Conservation (phyloP, 257 asterid genomes). For the Avicennia marina region DNA sequence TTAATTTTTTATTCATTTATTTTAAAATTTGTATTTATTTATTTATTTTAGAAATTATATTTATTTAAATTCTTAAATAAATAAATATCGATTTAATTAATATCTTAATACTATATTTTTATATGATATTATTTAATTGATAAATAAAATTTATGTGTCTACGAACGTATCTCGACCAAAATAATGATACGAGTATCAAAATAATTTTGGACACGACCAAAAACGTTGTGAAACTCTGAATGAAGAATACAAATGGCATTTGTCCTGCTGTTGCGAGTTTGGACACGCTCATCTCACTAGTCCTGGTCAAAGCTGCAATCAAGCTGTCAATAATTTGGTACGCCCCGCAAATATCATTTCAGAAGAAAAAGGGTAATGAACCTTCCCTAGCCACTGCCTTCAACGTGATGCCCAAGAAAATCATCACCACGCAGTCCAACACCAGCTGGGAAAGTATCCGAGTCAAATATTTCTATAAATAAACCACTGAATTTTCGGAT, state of each 20-base stretch:
- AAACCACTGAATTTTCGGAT: neutral
- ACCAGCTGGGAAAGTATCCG: neutral
- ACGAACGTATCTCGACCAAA: no score
- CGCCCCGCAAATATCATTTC: no score
- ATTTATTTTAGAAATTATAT: no score
- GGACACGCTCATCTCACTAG: neutral
- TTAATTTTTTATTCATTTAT: no score
- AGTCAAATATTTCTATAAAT: conserved; percentile 10
- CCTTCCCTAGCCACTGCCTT: neutral
- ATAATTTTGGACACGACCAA: neutral
- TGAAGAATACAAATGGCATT: neutral
- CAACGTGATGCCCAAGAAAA: neutral
- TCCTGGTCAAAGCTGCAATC: neutral
- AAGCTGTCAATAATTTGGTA: no score
- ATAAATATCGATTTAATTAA: no score
- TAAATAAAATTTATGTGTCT: no score
- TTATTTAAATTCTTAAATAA: no score
- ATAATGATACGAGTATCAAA: no score
- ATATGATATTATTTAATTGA: no score
- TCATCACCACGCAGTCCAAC: neutral
- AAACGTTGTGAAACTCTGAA: neutral
- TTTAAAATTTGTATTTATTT: no score
- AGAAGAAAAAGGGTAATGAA: neutral
- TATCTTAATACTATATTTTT: no score
- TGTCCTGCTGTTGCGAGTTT: neutral